These are phyloP conservation scores for Wickerhamiella qilinensis DNA, from an alignment of 805 yeast genomes.

Conservation along the genomic window DNA sequence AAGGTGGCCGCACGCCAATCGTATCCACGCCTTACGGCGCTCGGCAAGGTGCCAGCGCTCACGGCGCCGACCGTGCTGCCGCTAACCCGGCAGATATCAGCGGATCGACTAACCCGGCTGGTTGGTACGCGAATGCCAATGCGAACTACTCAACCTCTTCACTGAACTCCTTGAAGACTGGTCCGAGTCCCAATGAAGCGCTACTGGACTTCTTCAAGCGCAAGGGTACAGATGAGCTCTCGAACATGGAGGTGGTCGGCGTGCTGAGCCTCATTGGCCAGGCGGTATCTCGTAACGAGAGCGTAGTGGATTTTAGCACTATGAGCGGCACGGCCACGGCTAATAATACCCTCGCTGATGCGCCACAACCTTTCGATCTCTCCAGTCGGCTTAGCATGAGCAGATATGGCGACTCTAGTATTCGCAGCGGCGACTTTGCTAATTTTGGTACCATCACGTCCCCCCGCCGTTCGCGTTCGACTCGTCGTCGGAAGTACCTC, in stretches of 20 bases:
- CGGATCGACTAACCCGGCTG: background rate
- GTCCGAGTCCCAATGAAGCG: slow-evolving; percentile 34
- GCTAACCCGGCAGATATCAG: background rate
- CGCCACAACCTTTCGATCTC: background rate
- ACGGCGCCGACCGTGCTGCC: background rate
- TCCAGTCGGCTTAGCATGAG: background rate
- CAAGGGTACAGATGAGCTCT: slow-evolving; percentile 54
- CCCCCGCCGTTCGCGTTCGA: background rate
- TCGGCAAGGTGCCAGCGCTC: background rate
- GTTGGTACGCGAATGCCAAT: background rate
- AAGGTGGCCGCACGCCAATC: background rate
- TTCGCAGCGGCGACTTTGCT: background rate
- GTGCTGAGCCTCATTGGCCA: slow-evolving; percentile 43
- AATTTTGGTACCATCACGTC: background rate
- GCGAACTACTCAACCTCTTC: background rate
- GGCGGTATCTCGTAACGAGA: slow-evolving; percentile 16
- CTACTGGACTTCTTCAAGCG: slow-evolving; percentile 48
- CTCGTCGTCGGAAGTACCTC: background rate
- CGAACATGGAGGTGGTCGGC: slow-evolving; percentile 62
- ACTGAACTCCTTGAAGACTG: background rate
- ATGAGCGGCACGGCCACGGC: background rate
- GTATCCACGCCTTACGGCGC: background rate
- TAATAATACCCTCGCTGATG: background rate
- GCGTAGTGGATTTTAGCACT: slow-evolving; percentile 11
- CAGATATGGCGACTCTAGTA: background rate